These are phyloP conservation scores for Paecilomyces variotii DNA, from an alignment of 2,329 filamentous ascomycete genomes.

Conservation along the genomic window DNA sequence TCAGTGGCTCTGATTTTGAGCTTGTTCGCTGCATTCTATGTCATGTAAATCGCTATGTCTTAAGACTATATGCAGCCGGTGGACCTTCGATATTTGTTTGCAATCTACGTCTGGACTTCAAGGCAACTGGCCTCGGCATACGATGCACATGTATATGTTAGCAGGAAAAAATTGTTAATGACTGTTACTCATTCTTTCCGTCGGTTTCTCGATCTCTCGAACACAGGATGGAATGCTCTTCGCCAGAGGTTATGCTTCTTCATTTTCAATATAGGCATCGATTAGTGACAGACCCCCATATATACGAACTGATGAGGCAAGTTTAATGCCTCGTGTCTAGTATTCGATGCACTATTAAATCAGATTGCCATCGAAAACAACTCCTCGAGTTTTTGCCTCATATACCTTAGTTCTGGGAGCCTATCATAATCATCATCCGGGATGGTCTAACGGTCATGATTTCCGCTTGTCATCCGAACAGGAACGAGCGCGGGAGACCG, in stretches of 20 bases:
- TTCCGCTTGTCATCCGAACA: conserved; percentile 4
- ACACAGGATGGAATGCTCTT: no score
- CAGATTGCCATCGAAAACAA: no score
- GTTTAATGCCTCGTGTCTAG: no score
- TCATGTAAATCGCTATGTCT: not conserved
- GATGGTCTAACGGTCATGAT: conserved; percentile 4
- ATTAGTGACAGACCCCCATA: no score
- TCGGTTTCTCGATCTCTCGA: no score
- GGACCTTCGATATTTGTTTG: not conserved
- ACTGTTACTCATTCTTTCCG: no score
- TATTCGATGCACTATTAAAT: no score
- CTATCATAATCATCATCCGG: not conserved
- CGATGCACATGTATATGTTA: not conserved
- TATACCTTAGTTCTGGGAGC: not conserved
- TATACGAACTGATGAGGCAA: no score
- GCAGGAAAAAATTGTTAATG: no score
- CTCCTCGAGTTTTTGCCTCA: not conserved
- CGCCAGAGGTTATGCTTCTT: no score
- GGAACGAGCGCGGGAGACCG: conserved; percentile 14
- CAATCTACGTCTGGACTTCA: not conserved
- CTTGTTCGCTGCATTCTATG: not conserved
- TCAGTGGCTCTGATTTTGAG: not conserved
- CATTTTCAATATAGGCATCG: no score
- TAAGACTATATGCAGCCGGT: not conserved
- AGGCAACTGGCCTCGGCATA: not conserved